phyloP scores from a whole-genome alignment of 1,284 basidiomycete genomes.

The Apiotrichum gamsii region DNA sequence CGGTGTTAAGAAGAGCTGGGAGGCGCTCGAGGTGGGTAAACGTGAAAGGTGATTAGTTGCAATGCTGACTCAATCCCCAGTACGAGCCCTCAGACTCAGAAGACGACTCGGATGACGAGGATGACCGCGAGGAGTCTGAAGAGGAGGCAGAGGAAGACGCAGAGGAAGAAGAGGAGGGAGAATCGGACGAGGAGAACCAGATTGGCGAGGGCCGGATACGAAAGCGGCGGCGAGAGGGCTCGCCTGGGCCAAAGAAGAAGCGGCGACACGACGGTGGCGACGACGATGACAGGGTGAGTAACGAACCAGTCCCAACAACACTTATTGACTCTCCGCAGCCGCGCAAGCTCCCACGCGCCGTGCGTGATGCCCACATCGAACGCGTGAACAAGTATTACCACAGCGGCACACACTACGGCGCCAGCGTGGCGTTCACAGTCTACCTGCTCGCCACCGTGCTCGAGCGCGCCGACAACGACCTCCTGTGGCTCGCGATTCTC shows the following conservation, averaged over 20 bases:
- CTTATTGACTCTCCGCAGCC: constrained; percentile 33
- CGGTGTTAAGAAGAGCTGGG: constrained; percentile 47
- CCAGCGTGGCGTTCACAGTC: constrained; percentile 80
- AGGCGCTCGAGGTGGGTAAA: constrained; percentile 72
- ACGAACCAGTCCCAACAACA: background rate
- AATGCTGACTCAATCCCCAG: constrained; percentile 14
- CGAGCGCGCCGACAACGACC: constrained; percentile 85
- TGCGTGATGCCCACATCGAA: constrained; percentile 59
- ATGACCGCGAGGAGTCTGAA: constrained; percentile 51
- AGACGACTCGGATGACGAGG: constrained; percentile 42
- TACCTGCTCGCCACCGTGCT: constrained; percentile 84
- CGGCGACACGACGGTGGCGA: constrained; percentile 27
- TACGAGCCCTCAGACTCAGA: constrained; percentile 43
- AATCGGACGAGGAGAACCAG: constrained; percentile 48
- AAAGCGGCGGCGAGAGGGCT: constrained; percentile 53
- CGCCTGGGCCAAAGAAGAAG: constrained; percentile 21
- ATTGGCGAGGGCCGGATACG: constrained; percentile 36
- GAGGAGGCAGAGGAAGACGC: constrained; percentile 45
- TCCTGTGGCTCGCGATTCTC: constrained; percentile 91
- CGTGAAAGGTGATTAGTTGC: constrained; percentile 30
- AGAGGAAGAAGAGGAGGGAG: constrained; percentile 51
- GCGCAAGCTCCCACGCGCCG: constrained; percentile 60
- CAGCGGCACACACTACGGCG: constrained; percentile 78
- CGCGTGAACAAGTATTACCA: constrained; percentile 75
- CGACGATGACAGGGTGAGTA: constrained; percentile 24